Evolutionary conservation across 768 basidiomycete species (phyloP).

Genomic region (Tylopilus sp.): DNA sequence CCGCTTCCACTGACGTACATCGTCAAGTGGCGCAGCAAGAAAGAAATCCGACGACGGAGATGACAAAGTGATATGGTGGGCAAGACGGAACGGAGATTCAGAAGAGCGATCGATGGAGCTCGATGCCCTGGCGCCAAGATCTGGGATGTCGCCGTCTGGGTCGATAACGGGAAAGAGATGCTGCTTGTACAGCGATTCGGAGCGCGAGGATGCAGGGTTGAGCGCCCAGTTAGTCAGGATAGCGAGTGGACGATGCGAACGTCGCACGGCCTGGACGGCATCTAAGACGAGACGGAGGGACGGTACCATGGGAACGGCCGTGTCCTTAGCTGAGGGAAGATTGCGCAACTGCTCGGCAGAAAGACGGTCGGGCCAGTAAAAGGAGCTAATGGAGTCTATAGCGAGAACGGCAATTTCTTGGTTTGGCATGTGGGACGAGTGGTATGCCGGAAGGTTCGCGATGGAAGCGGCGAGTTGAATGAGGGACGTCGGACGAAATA

Average conservation of each 20-base stretch:
- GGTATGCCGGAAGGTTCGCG: constrained; percentile 52
- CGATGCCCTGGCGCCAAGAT: constrained; percentile 13
- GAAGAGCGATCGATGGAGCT: constrained; percentile 8
- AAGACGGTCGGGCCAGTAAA: constrained; percentile 77
- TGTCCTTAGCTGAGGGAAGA: constrained; percentile 7
- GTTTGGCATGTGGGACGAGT: constrained; percentile 44
- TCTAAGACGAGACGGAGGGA: constrained; percentile 46
- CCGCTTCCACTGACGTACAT: constrained; percentile 20
- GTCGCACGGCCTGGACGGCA: constrained; percentile 47
- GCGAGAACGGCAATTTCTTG: constrained; percentile 62
- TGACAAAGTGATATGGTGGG: constrained; percentile 40
- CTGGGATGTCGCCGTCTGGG: constrained; percentile 6
- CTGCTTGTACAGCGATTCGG: constrained; percentile 42
- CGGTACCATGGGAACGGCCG: constrained; percentile 12
- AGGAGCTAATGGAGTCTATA: constrained; percentile 73
- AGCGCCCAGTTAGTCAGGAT: constrained; percentile 66
- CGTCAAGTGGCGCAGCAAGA: constrained; percentile 12
- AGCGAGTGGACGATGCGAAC: constrained; percentile 47
- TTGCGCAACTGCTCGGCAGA: constrained; percentile 50
- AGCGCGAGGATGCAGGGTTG: constrained; percentile 20
- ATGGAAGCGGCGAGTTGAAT: constrained; percentile 68
- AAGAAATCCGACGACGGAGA: constrained; percentile 17
- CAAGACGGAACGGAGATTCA: constrained; percentile 31
- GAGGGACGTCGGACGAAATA: constrained; percentile 69
- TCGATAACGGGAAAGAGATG: constrained; percentile 44